Conservation (phyloP, 78 protist species). For the Dictyostelium citrinum region DNA sequence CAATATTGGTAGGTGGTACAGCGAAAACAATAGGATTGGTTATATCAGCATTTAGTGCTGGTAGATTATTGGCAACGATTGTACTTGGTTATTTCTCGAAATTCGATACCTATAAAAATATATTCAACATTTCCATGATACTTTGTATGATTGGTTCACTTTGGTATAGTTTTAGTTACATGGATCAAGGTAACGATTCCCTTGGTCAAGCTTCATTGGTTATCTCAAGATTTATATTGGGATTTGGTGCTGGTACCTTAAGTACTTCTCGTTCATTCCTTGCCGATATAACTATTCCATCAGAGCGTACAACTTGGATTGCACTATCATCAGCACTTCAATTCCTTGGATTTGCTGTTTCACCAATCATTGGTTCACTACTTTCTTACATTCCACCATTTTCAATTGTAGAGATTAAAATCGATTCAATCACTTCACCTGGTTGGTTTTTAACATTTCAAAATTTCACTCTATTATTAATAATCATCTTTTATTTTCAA, state of each 20-base stretch:
- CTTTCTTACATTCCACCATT: not conserved
- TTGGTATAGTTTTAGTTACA: not conserved
- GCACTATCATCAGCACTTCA: slow-evolving; percentile 43
- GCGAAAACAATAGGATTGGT: not conserved
- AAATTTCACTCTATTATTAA: not conserved
- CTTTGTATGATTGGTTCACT: slow-evolving; percentile 9
- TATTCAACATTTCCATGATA: not conserved
- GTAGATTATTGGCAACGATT: slow-evolving; percentile 22
- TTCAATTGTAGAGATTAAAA: not conserved
- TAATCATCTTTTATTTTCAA: not conserved
- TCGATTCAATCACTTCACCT: not conserved
- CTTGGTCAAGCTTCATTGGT: not conserved
- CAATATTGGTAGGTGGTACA: not conserved
- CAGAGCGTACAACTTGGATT: slow-evolving; percentile 43
- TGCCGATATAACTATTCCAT: slow-evolving; percentile 1
- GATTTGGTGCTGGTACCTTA: slow-evolving; percentile 54
- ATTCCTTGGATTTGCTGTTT: slow-evolving; percentile 50
- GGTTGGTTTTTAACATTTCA: slow-evolving; percentile 12
- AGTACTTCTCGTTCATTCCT: slow-evolving; percentile 30
- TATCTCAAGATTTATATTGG: not conserved
- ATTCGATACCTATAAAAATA: not conserved
- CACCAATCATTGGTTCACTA: slow-evolving; percentile 15
- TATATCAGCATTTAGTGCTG: slow-evolving; percentile 1
- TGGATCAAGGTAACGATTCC: not conserved
- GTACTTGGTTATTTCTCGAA: not conserved